These are phyloP conservation scores for Alternaria sp. DNA, from an alignment of 2,329 filamentous ascomycete genomes.

Conservation along the genomic window DNA sequence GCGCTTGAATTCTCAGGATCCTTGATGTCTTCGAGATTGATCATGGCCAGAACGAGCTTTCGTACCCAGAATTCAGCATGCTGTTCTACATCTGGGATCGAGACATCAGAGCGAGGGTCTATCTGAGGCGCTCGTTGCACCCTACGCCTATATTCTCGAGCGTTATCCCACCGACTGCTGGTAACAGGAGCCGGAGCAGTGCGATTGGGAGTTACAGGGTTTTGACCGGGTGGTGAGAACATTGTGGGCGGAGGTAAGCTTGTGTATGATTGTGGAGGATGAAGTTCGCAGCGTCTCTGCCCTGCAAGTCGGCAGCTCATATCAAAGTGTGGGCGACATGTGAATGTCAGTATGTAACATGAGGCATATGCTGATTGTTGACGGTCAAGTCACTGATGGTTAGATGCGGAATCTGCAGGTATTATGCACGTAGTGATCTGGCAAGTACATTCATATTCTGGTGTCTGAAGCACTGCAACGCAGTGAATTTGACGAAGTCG, in stretches of 20 bases:
- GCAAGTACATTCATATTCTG: neutral
- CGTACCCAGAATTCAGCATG: constrained; percentile 1
- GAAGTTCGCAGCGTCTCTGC: neutral
- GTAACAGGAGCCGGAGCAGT: neutral
- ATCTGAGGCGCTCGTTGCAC: neutral
- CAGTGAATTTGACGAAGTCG: neutral
- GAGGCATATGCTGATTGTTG: neutral
- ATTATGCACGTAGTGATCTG: neutral
- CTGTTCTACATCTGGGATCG: neutral
- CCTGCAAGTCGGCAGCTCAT: neutral
- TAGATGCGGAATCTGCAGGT: neutral
- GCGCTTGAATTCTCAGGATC: neutral
- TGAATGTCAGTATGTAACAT: neutral
- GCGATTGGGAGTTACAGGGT: neutral
- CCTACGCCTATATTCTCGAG: neutral
- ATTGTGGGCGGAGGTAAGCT: neutral
- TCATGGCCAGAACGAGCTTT: constrained; percentile 1
- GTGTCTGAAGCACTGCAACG: neutral
- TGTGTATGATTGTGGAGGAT: neutral
- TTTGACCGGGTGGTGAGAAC: neutral
- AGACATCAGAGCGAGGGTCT: neutral
- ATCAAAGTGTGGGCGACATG: neutral
- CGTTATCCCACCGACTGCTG: neutral
- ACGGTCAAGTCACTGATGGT: neutral
- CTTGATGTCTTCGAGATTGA: constrained; percentile 2